These are phyloP conservation scores for Marvania coccoides DNA, from an alignment of 139 green algal species.

Conservation along the genomic window DNA sequence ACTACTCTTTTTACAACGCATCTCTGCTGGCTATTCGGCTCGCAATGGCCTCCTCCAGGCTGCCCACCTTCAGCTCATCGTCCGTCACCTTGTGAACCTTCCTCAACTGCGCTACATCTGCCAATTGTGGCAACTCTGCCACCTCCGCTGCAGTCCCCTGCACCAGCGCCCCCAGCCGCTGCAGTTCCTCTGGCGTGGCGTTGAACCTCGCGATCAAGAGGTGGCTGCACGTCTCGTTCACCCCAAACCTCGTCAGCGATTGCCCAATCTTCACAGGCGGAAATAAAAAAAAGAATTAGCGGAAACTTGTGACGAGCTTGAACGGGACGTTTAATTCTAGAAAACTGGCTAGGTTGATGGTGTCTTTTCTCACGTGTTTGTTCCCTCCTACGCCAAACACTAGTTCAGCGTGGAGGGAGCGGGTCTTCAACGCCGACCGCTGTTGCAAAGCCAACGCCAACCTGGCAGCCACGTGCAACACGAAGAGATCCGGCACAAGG, in stretches of 20 bases:
- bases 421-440: conserved; percentile 18
- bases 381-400: conserved; percentile 44
- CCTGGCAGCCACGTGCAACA: conserved; percentile 33
- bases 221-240: conserved; percentile 25
- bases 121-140: neutral
- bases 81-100: conserved; percentile 37
- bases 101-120: conserved; percentile 10
- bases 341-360: neutral
- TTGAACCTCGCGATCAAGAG: conserved; percentile 51
- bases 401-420: conserved; percentile 50
- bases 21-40: conserved; percentile 35
- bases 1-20: conserved; percentile 3
- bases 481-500: conserved; percentile 32
- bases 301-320: neutral
- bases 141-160: conserved; percentile 4
- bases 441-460: conserved; percentile 24
- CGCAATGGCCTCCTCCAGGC: conserved; percentile 24
- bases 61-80: conserved; percentile 36
- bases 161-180: conserved; percentile 3
- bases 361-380: conserved; percentile 39
- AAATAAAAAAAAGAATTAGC: neutral
- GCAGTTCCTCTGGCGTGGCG: conserved; percentile 34
- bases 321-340: neutral
- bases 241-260: conserved; percentile 45
- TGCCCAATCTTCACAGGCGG: conserved; percentile 36